A percentile compares a stretch with the other conserved stretches of the same genome.
Evolutionary conservation across 495 filamentous ascomycete species (phyloP).

Genomic region (Podospora comata): DNA sequence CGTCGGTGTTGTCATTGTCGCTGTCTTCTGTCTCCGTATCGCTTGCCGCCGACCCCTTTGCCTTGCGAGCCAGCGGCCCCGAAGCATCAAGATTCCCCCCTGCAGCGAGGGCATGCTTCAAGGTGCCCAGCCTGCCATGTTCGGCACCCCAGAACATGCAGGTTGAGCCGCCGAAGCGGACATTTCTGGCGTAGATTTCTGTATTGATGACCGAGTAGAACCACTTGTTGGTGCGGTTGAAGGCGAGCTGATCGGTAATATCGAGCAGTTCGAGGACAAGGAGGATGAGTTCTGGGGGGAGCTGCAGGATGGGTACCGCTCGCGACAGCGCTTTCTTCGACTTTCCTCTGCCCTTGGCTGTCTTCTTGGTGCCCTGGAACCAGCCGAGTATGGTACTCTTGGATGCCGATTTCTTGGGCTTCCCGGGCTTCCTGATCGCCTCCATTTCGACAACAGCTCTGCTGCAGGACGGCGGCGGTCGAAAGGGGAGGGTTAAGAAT

Average conservation of each 20-base stretch:
- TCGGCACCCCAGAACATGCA: conserved; percentile 29
- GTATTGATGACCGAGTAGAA: conserved; percentile 25
- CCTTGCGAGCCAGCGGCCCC: conserved; percentile 21
- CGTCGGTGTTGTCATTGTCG: conserved; percentile 8
- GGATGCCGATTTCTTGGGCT: conserved; percentile 14
- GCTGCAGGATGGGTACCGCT: conserved; percentile 16
- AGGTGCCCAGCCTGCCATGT: conserved; percentile 26
- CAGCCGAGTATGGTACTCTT: background rate
- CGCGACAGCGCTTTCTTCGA: conserved; percentile 7
- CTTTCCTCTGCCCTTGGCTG: conserved; percentile 7
- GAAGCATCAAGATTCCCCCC: conserved; percentile 28
- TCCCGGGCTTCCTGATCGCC: conserved; percentile 10
- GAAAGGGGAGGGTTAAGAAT: background rate
- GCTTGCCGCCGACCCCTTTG: background rate
- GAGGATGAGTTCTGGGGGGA: conserved; percentile 29
- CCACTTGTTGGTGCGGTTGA: conserved; percentile 20
- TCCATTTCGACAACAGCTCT: conserved; percentile 11
- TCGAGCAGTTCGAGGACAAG: conserved; percentile 29
- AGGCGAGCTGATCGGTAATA: conserved; percentile 20
- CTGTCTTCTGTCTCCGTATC: conserved; percentile 8
- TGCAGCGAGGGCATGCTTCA: conserved; percentile 26
- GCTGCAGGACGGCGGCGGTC: background rate
- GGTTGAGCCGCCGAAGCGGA: conserved; percentile 12
- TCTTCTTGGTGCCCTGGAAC: conserved; percentile 5
- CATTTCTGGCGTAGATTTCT: conserved; percentile 26